Evolutionary conservation across 306 rosid genomes (phyloP), one percentile per base, ranked within the genome.

Genomic region (Begonia loranthoides): DNA sequence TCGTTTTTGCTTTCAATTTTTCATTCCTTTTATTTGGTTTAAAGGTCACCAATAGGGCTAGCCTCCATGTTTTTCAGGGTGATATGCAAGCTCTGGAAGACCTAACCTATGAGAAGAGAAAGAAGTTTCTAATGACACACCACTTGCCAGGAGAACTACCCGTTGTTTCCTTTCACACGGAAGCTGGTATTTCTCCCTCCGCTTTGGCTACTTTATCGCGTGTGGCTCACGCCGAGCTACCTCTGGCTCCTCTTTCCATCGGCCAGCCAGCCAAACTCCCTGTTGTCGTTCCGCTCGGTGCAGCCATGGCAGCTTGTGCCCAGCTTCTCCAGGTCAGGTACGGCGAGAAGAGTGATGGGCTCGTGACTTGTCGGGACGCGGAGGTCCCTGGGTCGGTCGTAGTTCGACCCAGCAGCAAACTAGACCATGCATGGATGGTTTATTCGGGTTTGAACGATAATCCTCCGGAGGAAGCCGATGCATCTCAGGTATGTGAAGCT

Each of bases 361-460:
- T 92, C 6, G 99, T 92, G 51, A 78, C 94, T 4, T 71, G 99
- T 49, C 76, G 99, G 11, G 94, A 90, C 1, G 95, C 94, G 1
- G 94, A 83, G 73, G 96, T 92, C 71, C 96, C 96, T 0, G 93
- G 96, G 39, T 92, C 99, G 1, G 57, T 83, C 36, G 93, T 92
- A 12, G 99, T 92, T 17, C 71, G 82, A 45, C 99, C 96, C 0
- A 77, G 55, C 28, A 82, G 88, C 33, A 92, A 78, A 63, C 39
- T 92, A 58, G 99, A 83, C 75, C 95, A 92, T 70, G 93, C 92
- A 21, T 92, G 99, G 99, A 92, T 92, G 99, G 99, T 86, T 57
- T 86, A 86, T 58, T 83, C 99, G 2, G 80, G 87, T 1, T 56
- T 72, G 45, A 71, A 75, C 17, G 77, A 83, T 40, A 77, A 86